Conservation (phyloP, 2,329 filamentous ascomycete species). For the Fusarium pseudocircinatum region DNA sequence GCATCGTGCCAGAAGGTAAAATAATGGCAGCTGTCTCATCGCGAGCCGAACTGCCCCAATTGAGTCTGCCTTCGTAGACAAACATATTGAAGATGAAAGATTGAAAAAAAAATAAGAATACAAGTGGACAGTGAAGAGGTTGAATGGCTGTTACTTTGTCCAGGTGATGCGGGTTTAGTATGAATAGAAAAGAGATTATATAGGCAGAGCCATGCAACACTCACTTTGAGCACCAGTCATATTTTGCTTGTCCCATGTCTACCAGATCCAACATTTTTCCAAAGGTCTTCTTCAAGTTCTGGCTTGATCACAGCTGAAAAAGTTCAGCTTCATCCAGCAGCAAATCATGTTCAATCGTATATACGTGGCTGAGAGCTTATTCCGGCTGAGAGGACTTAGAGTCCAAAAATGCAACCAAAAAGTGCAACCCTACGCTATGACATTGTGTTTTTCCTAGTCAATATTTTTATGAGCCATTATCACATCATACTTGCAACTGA, state of each 20-base stretch:
- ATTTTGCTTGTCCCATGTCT: fast-evolving
- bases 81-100: neutral
- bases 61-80: conserved; percentile 31
- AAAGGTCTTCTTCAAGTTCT: fast-evolving
- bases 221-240: neutral
- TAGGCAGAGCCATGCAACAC: too few species aligned
- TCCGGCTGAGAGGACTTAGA: too few species aligned
- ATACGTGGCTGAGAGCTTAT: too few species aligned
- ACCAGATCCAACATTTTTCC: neutral
- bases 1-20: conserved; percentile 21
- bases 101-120: too few species aligned
- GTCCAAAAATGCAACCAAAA: too few species aligned
- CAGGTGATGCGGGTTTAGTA: neutral
- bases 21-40: conserved; percentile 28
- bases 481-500: neutral
- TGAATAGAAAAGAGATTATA: neutral
- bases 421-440: neutral
- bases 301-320: neutral
- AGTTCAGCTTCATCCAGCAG: neutral
- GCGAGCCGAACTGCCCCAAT: conserved; percentile 22
- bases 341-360: neutral
- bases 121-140: too few species aligned
- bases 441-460: too few species aligned
- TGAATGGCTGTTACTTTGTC: neutral
- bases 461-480: neutral